Percentiles rank a stretch among this genome's conserved stretches.
These are phyloP conservation scores for Kalmusia sp. DNA, from an alignment of 2,329 filamentous ascomycete genomes.

Conservation along the genomic window DNA sequence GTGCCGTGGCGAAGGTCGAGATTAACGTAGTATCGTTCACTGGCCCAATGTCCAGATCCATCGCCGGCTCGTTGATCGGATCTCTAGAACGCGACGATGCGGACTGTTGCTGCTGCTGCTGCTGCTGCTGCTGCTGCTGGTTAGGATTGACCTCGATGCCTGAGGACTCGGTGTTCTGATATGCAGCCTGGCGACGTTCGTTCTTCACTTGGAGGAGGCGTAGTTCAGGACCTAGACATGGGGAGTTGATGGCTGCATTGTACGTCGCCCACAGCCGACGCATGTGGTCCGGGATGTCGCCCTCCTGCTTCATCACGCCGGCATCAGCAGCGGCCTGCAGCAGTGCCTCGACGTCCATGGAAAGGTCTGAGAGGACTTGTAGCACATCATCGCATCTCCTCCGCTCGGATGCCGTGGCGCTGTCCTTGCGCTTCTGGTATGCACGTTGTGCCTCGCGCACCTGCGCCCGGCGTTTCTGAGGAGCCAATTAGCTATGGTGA, in stretches of 20 bases:
- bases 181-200: conserved; percentile 14
- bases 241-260: conserved; percentile 24
- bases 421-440: conserved; percentile 36
- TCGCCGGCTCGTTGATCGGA: no score
- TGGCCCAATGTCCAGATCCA: conserved; percentile 1
- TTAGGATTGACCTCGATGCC: neutral
- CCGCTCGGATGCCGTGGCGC: conserved; percentile 19
- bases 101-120: no score
- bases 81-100: neutral
- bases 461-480: conserved; percentile 36
- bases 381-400: conserved; percentile 28
- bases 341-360: conserved; percentile 26
- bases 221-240: conserved; percentile 25
- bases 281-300: conserved; percentile 22
- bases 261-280: conserved; percentile 25
- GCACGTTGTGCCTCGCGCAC: conserved; percentile 30
- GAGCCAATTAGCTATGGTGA: neutral
- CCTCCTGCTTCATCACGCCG: conserved; percentile 20
- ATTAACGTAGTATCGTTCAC: neutral
- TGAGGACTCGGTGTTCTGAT: conserved; percentile 5
- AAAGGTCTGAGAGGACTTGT: conserved; percentile 29
- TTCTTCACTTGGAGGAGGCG: conserved; percentile 28
- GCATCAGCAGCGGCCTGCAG: conserved; percentile 18
- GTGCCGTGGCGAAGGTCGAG: neutral
- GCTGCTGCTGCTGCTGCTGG: neutral